A percentile compares a stretch with the other conserved stretches of the same genome.
These are phyloP conservation scores for Cocos nucifera DNA, from an alignment of 176 grass and related monocot genomes.

Conservation along the genomic window DNA sequence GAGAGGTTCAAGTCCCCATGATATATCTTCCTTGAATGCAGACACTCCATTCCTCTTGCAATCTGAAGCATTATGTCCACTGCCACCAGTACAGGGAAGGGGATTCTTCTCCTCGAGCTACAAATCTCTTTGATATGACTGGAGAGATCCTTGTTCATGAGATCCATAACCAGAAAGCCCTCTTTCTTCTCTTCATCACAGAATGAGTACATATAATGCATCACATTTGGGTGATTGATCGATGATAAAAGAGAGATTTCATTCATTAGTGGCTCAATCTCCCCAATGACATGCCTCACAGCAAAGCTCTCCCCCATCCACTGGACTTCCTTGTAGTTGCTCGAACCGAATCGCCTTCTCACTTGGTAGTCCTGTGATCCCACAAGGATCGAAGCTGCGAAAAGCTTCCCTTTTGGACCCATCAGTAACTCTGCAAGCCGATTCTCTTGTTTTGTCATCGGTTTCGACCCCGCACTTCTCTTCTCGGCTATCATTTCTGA, in stretches of 20 bases:
- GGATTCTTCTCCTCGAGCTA: slow-evolving; percentile 38
- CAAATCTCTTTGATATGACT: slow-evolving; percentile 59
- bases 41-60: slow-evolving; percentile 78
- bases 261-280: slow-evolving; percentile 20
- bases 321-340: slow-evolving; percentile 69
- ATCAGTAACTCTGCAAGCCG: slow-evolving; percentile 56
- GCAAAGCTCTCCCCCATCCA: slow-evolving; percentile 80
- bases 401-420: slow-evolving; percentile 42
- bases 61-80: slow-evolving; percentile 91
- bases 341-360: slow-evolving; percentile 37
- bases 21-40: slow-evolving; percentile 63
- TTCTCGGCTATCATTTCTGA: slow-evolving; percentile 60
- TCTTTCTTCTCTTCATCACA: slow-evolving; percentile 80
- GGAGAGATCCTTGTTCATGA: slow-evolving; percentile 68
- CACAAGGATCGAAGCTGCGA: slow-evolving; percentile 44
- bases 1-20: slow-evolving; percentile 68
- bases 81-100: slow-evolving; percentile 53
- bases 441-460: slow-evolving; percentile 45
- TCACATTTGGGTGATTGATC: slow-evolving; percentile 58
- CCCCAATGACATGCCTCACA: slow-evolving; percentile 65
- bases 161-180: slow-evolving; percentile 57
- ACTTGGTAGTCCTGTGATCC: slow-evolving; percentile 51
- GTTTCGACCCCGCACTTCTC: slow-evolving; percentile 19
- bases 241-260: slow-evolving; percentile 57
- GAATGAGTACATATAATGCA: slow-evolving; percentile 56